Conservation (phyloP, 495 filamentous ascomycete species). For the Trichoderma gamsii region DNA sequence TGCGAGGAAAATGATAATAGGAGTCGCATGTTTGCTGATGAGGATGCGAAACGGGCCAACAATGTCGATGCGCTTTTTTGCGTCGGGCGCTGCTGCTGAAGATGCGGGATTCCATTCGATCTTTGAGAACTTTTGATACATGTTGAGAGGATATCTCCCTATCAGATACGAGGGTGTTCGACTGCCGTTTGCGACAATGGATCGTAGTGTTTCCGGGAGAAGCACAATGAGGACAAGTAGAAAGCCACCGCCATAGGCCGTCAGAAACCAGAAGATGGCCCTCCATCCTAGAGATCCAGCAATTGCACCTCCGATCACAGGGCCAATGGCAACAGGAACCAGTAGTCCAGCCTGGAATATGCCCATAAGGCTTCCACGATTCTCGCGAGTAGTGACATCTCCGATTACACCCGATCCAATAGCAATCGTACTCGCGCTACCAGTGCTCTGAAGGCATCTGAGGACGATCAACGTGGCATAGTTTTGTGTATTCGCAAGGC, state of each 20-base stretch:
- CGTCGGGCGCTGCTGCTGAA: conserved; percentile 17
- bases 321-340: conserved; percentile 44
- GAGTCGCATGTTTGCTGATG: conserved; percentile 35
- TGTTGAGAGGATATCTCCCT: conserved; percentile 30
- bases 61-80: conserved; percentile 33
- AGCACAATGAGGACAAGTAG: conserved; percentile 36
- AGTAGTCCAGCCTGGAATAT: conserved; percentile 46
- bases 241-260: conserved; percentile 42
- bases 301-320: conserved; percentile 50
- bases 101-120: background rate
- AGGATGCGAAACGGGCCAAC: conserved; percentile 42
- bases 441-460: conserved; percentile 45
- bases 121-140: conserved; percentile 25
- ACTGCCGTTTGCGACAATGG: conserved; percentile 48
- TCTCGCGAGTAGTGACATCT: conserved; percentile 47
- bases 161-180: conserved; percentile 25
- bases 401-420: conserved; percentile 53
- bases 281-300: conserved; percentile 49
- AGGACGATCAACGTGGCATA: conserved; percentile 44
- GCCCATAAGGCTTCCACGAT: conserved; percentile 52
- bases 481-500: conserved; percentile 39
- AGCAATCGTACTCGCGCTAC: conserved; percentile 48
- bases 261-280: conserved; percentile 53
- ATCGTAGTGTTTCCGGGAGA: conserved; percentile 51
- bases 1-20: conserved; percentile 45